Conservation (phyloP, 2,329 filamentous ascomycete genomes). For the Colletotrichum melonis region DNA sequence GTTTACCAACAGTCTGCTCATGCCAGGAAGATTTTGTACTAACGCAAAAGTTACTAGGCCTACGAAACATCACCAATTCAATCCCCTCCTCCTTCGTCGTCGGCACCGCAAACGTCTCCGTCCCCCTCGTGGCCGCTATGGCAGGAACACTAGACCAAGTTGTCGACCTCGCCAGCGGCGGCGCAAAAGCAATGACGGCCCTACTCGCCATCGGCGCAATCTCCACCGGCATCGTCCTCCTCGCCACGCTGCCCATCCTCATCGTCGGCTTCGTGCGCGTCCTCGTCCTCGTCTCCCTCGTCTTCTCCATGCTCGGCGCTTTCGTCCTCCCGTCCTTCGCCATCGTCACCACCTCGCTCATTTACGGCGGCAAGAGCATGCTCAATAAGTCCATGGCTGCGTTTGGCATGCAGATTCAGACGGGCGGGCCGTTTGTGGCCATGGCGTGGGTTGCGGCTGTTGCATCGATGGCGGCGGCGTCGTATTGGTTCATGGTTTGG, state of each 20-base stretch:
- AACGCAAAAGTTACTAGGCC: slow-evolving; percentile 17
- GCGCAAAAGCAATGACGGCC: slow-evolving; percentile 35
- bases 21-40: not conserved
- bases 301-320: slow-evolving; percentile 29
- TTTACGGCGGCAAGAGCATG: slow-evolving; percentile 23
- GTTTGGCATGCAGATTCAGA: slow-evolving; percentile 32
- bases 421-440: slow-evolving; percentile 35
- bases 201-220: slow-evolving; percentile 37
- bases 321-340: slow-evolving; percentile 33
- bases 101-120: slow-evolving; percentile 38
- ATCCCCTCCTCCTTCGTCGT: slow-evolving; percentile 39
- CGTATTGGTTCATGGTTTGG: slow-evolving; percentile 40
- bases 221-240: slow-evolving; percentile 30
- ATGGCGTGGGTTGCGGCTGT: slow-evolving; percentile 38
- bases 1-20: no score
- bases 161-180: slow-evolving; percentile 32
- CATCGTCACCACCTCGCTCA: slow-evolving; percentile 27
- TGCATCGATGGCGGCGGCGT: slow-evolving; percentile 11
- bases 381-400: slow-evolving; percentile 27
- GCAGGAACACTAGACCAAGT: slow-evolving; percentile 31
- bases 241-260: slow-evolving; percentile 36
- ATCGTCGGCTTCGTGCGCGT: slow-evolving; percentile 30
- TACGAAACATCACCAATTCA: slow-evolving; percentile 37
- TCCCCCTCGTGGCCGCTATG: slow-evolving; percentile 38
- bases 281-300: slow-evolving; percentile 29